Base-by-base conservation (phyloP, 768 basidiomycete genomes). In the Macrolepiota dolichaula region DNA sequence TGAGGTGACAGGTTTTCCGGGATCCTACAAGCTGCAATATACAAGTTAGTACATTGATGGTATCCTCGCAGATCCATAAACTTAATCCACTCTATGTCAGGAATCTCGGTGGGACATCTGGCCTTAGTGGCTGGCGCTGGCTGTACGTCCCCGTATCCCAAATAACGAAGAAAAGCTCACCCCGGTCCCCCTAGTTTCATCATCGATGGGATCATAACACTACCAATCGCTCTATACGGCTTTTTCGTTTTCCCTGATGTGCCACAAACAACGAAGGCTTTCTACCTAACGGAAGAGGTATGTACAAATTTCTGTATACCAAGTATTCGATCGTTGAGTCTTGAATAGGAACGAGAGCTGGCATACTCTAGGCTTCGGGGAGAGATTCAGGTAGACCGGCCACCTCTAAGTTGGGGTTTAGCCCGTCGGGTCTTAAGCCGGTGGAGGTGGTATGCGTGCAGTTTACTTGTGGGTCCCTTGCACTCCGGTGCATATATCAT, bases 221-320 rank as follows among this genome's bases (percentile, higher is more conserved):
- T 88, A 15, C 88, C 88, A 0, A 86, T 91, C 62, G 87, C 88
- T 1, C 66, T 88, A 7, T 89, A 88, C 68, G 88, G 88, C 0
- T 90, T 88, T 68, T 65, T 87, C 29, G 76, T 88, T 36, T 91
- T 92, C 69, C 91, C 90, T 15, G 87, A 89, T 68, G 77, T 86
- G 7, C 89, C 89, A 0, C 74, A 79, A 15, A 86, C 83, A 0
- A 89, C 86, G 2, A 79, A 72, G 25, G 87, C 85, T 1, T 85
- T 85, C 58, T 91, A 88, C 72, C 77, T 91, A 10, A 81, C 79
- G 2, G 68, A 81, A 63, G 81, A 86, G 73, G 87, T 83, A 47
- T 32, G 46, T 27, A 52, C 22, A 24, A 7, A 59, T 27, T 29
- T 7, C 7, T 36, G 44, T 19, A 10, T 38, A 27, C 9, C 1